Evolutionary conservation across 768 basidiomycete genomes (phyloP), one percentile per base, ranked within the genome.

Genomic region (Strobilomyces dryophilus): DNA sequence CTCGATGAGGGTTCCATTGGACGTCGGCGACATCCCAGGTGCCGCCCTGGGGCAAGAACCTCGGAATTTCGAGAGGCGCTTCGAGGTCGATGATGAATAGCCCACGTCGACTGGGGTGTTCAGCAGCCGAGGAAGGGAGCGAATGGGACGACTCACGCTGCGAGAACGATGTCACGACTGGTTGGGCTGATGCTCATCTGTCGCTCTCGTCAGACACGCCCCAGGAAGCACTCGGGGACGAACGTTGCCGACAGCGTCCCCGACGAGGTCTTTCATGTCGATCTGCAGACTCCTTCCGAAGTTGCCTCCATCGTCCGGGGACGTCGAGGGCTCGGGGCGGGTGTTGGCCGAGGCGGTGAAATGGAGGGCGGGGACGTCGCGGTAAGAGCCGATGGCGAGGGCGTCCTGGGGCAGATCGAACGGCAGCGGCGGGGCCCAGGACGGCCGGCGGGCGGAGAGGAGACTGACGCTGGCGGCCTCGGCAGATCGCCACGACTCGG

Each of bases 1-100:
- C 74, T 3, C 77, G 79, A 61, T 94, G 92, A 1, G 92, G 92
- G 57, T 92, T 93, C 92, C 92, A 95, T 59, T 92, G 89, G 0
- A 93, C 89, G 62, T 94, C 90, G 1, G 90, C 89, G 11, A 97
- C 93, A 61, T 95, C 91, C 92, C 94, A 98, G 6, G 90, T 92
- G 1, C 94, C 95, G 2, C 93, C 92, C 71, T 99, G 95, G 14
- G 95, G 95, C 9, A 99, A 79, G 66, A 95, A 98, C 12, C 95
- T 80, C 21, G 97, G 97, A 0, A 93, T 80, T 57, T 90, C 84
- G 17, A 90, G 76, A 1, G 92, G 92, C 12, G 88, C 81, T 55
- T 93, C 86, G 15, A 99, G 78, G 74, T 98, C 97, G 55, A 99
- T 90, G 52, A 98, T 93, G 67, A 90, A 98, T 15, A 99, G 77